Evolutionary conservation across 73 alveolate species (phyloP), one percentile per base, ranked within the genome.

Genomic region (Paramecium pentaurelia): DNA sequence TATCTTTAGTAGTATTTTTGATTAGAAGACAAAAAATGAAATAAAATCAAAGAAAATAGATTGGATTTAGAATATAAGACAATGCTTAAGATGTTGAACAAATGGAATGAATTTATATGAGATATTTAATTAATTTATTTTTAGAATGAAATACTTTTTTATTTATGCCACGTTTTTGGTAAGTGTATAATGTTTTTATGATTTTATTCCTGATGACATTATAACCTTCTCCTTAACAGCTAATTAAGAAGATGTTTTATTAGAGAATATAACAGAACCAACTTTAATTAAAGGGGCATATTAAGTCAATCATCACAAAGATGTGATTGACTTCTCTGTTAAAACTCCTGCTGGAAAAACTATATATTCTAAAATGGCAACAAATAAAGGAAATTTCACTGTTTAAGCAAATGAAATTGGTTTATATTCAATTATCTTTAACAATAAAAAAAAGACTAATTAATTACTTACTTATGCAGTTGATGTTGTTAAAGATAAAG

Each of bases 151-250:
- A 28, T 64, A 32, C 12, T 64, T 32, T 6, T 20, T 64, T 28
- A 22, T 64, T 64, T 64, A 64, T 64, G 49, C 91, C 91, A 80
- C 91, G 77, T 80, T 80, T 80, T 27, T 45, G 44, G 22, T 47
- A 16, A 25, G 51, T 18, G 75, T 25, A 11, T 9, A 47, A 8
- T 60, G 42, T 20, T 80, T 80, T 36, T 80, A 32, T 80, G 77
- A 80, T 44, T 42, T 80, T 7, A 42, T 49, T 8, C 91, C 77
- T 25, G 77, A 80, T 80, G 91, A 80, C 58, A 20, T 80, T 27
- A 36, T 80, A 0, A 80, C 91, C 22, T 80, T 80, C 45, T 4
- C 64, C 2, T 47, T 49, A 8, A 25, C 25, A 36, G 77, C 75
- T 8, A 49, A 42, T 22, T n/a, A 45, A 36, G 34, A 38, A 38